Conservation (phyloP, 352 stramenopile genomes). For the Pythium dissotocum region DNA sequence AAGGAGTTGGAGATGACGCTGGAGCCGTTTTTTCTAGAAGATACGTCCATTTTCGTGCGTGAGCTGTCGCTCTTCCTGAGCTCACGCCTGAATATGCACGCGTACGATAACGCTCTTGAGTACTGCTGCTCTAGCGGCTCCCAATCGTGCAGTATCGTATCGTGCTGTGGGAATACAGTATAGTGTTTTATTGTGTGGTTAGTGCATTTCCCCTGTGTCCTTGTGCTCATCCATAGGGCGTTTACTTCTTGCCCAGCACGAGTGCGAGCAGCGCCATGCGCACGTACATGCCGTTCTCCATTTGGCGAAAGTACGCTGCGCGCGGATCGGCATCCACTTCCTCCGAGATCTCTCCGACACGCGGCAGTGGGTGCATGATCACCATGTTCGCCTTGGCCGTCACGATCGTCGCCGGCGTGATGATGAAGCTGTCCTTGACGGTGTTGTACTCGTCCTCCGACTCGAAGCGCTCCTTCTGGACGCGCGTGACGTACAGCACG, state of each 20-base stretch:
- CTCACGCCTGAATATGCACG: conserved; percentile 62
- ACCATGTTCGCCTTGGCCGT: conserved; percentile 91
- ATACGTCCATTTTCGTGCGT: conserved; percentile 52
- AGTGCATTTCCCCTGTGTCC: neutral
- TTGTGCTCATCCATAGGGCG: neutral
- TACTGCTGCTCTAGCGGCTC: conserved; percentile 56
- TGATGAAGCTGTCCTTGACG: conserved; percentile 91
- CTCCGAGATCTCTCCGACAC: conserved; percentile 96
- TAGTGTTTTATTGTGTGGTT: conserved; percentile 1
- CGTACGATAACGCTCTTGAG: conserved; percentile 64
- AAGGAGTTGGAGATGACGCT: conserved; percentile 49
- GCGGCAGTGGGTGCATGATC: conserved; percentile 98
- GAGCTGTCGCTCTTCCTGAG: conserved; percentile 68
- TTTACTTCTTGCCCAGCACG: conserved; percentile 74
- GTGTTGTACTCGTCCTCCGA: conserved; percentile 93
- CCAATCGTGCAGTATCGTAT: conserved; percentile 3
- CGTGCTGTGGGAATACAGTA: conserved; percentile 9
- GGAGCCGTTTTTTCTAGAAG: conserved; percentile 65
- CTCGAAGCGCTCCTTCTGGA: conserved; percentile 98
- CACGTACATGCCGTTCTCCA: conserved; percentile 99
- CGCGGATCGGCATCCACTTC: conserved; percentile 96
- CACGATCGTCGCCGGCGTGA: conserved; percentile 69
- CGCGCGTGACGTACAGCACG: conserved; percentile 98
- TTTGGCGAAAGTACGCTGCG: conserved; percentile 97
- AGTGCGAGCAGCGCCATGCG: conserved; percentile 98